Conservation (phyloP, 129 eudicot species). For the Solidago caesia region DNA sequence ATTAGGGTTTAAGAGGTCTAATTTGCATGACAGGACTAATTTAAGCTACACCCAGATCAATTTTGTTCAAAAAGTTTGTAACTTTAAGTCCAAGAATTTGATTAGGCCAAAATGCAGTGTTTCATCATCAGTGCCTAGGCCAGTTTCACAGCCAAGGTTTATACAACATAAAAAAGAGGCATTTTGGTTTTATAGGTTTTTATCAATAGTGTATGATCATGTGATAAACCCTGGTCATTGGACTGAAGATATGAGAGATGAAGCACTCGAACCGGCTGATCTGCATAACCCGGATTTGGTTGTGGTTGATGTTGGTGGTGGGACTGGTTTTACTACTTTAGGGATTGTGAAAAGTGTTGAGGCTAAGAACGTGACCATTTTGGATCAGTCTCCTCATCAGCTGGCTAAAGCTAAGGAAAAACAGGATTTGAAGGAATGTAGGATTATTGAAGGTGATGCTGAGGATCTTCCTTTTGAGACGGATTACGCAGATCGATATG, state of each 20-base stretch:
- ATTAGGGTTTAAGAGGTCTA: conserved; percentile 41
- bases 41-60: conserved; percentile 32
- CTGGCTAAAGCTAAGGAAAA: conserved; percentile 77
- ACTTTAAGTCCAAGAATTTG: conserved; percentile 29
- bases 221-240: conserved; percentile 90
- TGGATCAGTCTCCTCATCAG: conserved; percentile 94
- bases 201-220: conserved; percentile 80
- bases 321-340: conserved; percentile 79
- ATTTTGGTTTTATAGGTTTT: conserved; percentile 82
- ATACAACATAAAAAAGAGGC: conserved; percentile 85
- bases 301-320: conserved; percentile 93
- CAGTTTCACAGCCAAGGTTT: conserved; percentile 81
- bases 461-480: conserved; percentile 77
- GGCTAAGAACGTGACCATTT: conserved; percentile 83
- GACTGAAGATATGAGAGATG: conserved; percentile 89
- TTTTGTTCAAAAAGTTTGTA: conserved; percentile 23
- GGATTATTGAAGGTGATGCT: conserved; percentile 78
- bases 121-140: conserved; percentile 46
- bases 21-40: conserved; percentile 30
- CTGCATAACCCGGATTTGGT: conserved; percentile 37
- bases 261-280: conserved; percentile 80
- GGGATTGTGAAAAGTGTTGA: conserved; percentile 76
- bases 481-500: conserved; percentile 84
- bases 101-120: conserved; percentile 51
- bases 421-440: conserved; percentile 68